Evolutionary conservation across 176 grass and related monocot species (phyloP).

Genomic region (Rhipidocladum racemiflorum): DNA sequence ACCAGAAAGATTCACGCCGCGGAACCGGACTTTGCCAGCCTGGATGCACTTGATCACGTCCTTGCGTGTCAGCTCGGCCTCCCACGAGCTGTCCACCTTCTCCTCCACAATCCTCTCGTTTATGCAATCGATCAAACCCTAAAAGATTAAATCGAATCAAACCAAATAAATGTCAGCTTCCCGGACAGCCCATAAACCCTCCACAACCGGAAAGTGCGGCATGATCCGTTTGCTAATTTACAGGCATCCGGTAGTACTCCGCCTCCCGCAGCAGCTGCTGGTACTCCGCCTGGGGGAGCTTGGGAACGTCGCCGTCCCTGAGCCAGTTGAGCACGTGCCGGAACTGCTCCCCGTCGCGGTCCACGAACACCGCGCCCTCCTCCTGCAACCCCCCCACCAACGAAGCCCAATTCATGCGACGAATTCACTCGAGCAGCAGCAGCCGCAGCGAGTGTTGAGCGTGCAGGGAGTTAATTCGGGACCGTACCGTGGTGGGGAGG

Average conservation of each 20-base stretch:
- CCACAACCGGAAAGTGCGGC: background rate
- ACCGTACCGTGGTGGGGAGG: conserved; percentile 37
- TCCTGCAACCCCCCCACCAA: background rate
- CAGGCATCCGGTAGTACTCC: conserved; percentile 60
- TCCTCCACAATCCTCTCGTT: background rate
- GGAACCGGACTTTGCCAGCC: conserved; percentile 45
- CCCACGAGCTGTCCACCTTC: background rate
- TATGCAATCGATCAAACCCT: conserved; percentile 15
- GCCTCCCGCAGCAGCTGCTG: conserved; percentile 50
- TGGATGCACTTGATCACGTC: conserved; percentile 48
- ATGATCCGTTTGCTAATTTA: background rate
- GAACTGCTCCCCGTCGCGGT: conserved; percentile 62
- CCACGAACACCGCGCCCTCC: conserved; percentile 55
- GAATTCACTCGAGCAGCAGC: background rate
- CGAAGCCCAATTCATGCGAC: background rate
- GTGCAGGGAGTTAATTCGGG: too few relatives aligned
- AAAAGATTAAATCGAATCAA: background rate
- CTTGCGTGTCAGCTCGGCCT: background rate
- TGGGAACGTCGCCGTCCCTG: conserved; percentile 46
- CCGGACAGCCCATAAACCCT: background rate
- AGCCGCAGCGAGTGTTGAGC: background rate
- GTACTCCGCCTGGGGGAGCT: conserved; percentile 40
- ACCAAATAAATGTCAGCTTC: background rate
- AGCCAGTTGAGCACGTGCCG: conserved; percentile 69
- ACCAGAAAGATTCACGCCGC: conserved; percentile 56